Evolutionary conservation across 441 rosid genomes (phyloP).

Genomic region (Daphne laureola): DNA sequence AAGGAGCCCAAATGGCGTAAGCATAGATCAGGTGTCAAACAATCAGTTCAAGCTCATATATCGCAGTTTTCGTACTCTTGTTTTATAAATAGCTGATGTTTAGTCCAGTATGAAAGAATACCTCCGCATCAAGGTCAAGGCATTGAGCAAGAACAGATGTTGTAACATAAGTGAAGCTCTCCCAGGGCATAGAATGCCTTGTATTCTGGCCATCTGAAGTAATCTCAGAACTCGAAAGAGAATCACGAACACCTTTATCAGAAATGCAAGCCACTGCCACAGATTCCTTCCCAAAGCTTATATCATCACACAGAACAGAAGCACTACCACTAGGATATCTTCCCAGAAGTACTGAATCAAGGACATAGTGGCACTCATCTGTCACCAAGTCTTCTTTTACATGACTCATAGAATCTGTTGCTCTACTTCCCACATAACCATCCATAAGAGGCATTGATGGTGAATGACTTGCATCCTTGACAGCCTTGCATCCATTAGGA

Average conservation of each 20-base stretch:
- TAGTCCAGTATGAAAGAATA: conserved; percentile 19
- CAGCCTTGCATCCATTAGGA: conserved; percentile 70
- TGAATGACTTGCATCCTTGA: conserved; percentile 29
- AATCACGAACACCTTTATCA: conserved; percentile 50
- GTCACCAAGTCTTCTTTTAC: conserved; percentile 44
- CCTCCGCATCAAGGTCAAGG: conserved; percentile 50
- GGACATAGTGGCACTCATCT: conserved; percentile 83
- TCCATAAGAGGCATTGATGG: conserved; percentile 39
- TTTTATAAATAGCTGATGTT: no score
- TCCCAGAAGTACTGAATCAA: conserved; percentile 53
- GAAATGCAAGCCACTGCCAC: conserved; percentile 69
- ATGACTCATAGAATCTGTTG: conserved; percentile 23
- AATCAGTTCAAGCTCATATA: no score
- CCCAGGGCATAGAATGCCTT: conserved; percentile 63
- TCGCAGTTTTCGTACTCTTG: no score
- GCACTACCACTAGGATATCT: conserved; percentile 37
- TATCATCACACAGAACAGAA: conserved; percentile 57
- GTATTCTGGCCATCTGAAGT: conserved; percentile 22
- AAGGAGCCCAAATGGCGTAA: no score
- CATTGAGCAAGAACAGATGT: conserved; percentile 51
- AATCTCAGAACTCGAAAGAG: conserved; percentile 22
- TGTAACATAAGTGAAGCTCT: conserved; percentile 60
- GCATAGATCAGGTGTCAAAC: no score
- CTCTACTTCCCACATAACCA: conserved; percentile 19
- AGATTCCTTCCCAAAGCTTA: conserved; percentile 83